Conservation (phyloP, 1,139 yeast genomes). For the Saccharomyces hybrid region DNA sequence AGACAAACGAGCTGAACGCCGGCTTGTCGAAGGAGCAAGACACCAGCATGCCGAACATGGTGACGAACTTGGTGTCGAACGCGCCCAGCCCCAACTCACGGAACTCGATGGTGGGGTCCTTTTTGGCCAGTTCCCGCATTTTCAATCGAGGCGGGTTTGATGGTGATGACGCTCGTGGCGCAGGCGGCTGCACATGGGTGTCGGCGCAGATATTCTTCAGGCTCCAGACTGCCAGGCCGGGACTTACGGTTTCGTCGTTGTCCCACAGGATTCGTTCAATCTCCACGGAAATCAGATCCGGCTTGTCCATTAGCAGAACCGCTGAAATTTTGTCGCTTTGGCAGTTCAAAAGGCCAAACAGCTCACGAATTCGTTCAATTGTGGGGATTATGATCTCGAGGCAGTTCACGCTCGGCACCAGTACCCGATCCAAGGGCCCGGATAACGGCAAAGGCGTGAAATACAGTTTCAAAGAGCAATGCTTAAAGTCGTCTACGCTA, state of each 20-base stretch:
- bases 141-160: background rate
- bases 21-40: slow-evolving; percentile 15
- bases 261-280: background rate
- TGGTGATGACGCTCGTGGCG: background rate
- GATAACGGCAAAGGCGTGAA: background rate
- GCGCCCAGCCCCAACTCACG: slow-evolving; percentile 9
- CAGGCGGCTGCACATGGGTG: background rate
- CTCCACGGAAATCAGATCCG: background rate
- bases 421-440: background rate
- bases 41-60: slow-evolving; percentile 16
- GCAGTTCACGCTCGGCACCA: background rate
- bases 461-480: background rate
- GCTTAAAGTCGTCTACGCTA: background rate
- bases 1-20: slow-evolving; percentile 12
- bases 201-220: background rate
- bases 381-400: background rate
- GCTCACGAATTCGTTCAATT: background rate
- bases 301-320: background rate
- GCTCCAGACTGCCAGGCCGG: background rate
- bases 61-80: slow-evolving; percentile 10
- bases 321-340: background rate
- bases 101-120: slow-evolving; percentile 12
- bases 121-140: background rate
- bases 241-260: background rate
- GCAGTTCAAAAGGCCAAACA: background rate